Evolutionary conservation across 129 eudicot species (phyloP), one percentile per base, ranked within the genome.

Genomic region (Scalesia atractyloides): DNA sequence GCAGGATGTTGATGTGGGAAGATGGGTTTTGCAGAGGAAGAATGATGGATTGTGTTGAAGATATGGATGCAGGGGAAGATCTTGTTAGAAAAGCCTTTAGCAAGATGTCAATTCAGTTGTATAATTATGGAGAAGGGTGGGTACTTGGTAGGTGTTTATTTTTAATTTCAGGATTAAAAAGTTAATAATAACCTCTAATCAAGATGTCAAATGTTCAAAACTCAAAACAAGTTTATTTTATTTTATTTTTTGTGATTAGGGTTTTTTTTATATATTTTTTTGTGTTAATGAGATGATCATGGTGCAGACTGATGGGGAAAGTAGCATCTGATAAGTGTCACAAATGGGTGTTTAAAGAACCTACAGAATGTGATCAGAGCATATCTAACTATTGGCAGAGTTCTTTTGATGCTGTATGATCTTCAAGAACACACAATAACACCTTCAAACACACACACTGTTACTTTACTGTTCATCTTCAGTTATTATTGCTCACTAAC

Each of bases 91-190:
- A 89, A 75, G 79, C 96, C 73, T 92, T 92, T 91, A 87, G 96
- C 86, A 92, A 92, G 68, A 92, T 92, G 98, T 92, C 98, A 10
- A 92, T 92, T 84, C 98, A 92, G 86, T 68, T 92, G 68, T 92
- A 92, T 87, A 92, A 92, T 82, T 92, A 92, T 80, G 98, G 98
- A 92, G 98, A 92, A 92, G 98, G 98, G 98, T 92, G 96, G 98
- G 97, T 89, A 86, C 85, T 91, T 66, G 96, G 98, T 92, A 92
- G 94, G 98, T 92, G 81, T 72, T 81, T 84, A 49, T 64, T 73
- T 78, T 58, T 67, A 47, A 51, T 66, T 30, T 71, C 44, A 16
- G 65, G 63, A 39, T 57, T 67, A 41, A 6, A 7, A 41, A 41
- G 46, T 41, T 41, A 41, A 41, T 41, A 41, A 41, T 41, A 41